Evolutionary conservation across 495 filamentous ascomycete genomes (phyloP), one percentile per base, ranked within the genome.

Genomic region (Talaromyces adpressus): DNA sequence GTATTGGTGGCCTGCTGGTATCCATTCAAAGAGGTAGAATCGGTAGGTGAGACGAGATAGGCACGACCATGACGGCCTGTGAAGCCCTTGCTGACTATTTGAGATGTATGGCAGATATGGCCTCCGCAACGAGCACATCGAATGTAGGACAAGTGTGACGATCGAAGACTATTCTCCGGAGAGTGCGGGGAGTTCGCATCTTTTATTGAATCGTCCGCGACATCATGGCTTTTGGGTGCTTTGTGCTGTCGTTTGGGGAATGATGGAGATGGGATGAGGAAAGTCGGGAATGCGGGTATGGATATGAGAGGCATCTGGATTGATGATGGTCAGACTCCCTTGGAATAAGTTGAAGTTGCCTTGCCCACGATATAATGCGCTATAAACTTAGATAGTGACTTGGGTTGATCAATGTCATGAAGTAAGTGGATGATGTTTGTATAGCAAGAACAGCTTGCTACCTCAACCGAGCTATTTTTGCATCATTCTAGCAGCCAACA

Each of bases 21-120:
- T 14, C 23, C 27, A 58, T 32, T 34, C 14, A 20, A 7, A 6
- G 30, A 20, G 30, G 56, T 12, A 54, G 22, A 29, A 8, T 58
- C 14, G 0, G 56, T 18, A 18, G 56, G 73, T 25, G 90, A 81
- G 32, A 97, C 89, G 59, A 97, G 87, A 76, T 93, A 96, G 62
- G 93, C 93, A 54, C 92, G 89, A 2, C 95, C 93, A 75, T 97
- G 87, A n/a, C 92, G 90, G 59, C 93, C 92, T 22, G 87, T 93
- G 77, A 98, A 98, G 54, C 91, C 91, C 79, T 93, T 96, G 77
- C 84, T 89, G 68, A 97, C 86, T 61, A 97, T 92, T 69, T 94
- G 91, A 27, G 83, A 84, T 30, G 82, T 84, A 66, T 88, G 84
- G 65, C 89, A 91, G 23, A 97, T 79, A 71, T 96, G 89, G 54